Evolutionary conservation across 768 basidiomycete species (phyloP).

Genomic region (Leccinum uliginosum): DNA sequence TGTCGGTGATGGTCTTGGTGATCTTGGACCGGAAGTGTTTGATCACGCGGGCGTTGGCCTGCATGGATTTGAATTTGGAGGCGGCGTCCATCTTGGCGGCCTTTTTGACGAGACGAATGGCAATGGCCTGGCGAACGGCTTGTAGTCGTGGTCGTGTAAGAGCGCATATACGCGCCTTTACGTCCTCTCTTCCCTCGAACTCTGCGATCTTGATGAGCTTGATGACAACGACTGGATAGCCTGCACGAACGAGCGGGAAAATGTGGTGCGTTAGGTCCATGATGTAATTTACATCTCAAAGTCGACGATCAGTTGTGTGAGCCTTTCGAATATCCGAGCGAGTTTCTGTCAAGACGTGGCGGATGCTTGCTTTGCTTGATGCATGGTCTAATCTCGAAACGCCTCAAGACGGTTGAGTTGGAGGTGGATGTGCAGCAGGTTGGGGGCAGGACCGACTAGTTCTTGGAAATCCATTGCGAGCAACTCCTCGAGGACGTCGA

Average conservation of each 20-base stretch:
- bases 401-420: slow-evolving; percentile 88
- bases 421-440: slow-evolving; percentile 86
- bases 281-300: slow-evolving; percentile 90
- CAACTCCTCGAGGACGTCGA: slow-evolving; percentile 74
- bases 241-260: slow-evolving; percentile 71
- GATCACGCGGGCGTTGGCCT: slow-evolving; percentile 86
- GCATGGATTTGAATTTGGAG: slow-evolving; percentile 88
- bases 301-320: slow-evolving; percentile 71
- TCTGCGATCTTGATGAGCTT: slow-evolving; percentile 92
- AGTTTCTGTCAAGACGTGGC: slow-evolving; percentile 63
- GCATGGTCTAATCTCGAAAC: slow-evolving; percentile 93
- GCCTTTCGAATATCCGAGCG: slow-evolving; percentile 76
- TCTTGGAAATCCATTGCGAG: slow-evolving; percentile 70
- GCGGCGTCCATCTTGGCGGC: slow-evolving; percentile 90
- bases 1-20: slow-evolving; percentile 70
- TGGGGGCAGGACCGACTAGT: slow-evolving; percentile 82
- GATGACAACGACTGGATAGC: slow-evolving; percentile 80
- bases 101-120: slow-evolving; percentile 91
- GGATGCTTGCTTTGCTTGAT: slow-evolving; percentile 84
- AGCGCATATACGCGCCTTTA: slow-evolving; percentile 59
- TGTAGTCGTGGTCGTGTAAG: not conserved
- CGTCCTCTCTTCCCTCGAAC: slow-evolving; percentile 87
- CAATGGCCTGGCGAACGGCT: slow-evolving; percentile 67
- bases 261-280: slow-evolving; percentile 71
- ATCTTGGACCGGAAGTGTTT: slow-evolving; percentile 95